Base-by-base conservation (phyloP, 306 rosid genomes). In the Neltuma alba region DNA sequence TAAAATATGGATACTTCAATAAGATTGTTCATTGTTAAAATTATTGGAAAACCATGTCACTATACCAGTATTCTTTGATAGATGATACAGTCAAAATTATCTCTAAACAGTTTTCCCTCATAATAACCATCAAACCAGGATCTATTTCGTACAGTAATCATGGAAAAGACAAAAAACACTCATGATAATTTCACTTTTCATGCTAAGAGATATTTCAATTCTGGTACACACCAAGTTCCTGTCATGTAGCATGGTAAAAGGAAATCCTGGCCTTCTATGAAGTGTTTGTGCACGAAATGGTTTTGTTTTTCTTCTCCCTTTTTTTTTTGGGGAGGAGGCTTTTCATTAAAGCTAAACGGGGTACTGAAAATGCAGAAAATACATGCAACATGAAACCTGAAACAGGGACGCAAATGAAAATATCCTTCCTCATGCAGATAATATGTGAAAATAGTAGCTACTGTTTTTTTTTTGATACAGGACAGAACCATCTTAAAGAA, bases 341-440 rank as follows among this genome's bases (percentile, higher is more conserved):
- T n/a, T 50, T 7, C 50, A 62, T n/a, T 9, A 30, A 52, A 45
- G 34, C 12, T 31, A 50, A 31, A 79, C 31, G 70, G 30, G 37
- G 34, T 47, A 57, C 60, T 58, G 70, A 47, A 81, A 37, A 37
- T n/a, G 70, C 75, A 72, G 38, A 25, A 77, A 15, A 21, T 25
- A 65, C 13, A 42, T 34, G 12, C 66, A 60, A 28, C n/a, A 5
- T 42, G 63, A 77, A 31, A 64, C n/a, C 70, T 72, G 62, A 77
- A 23, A 48, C 68, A 8, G 44, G n/a, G 28, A 72, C 30, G 41
- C 9, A 18, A 2, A 41, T 68, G 50, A 66, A 28, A 8, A 57
- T 38, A 21, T 7, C 48, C 2, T 27, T 40, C 1, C 41, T 20
- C 4, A 74, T 60, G 54, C 47, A 55, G 30, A 54, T 55, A 68